Conservation (phyloP, 2,329 filamentous ascomycete species). For the Tolypocladium paradoxum region DNA sequence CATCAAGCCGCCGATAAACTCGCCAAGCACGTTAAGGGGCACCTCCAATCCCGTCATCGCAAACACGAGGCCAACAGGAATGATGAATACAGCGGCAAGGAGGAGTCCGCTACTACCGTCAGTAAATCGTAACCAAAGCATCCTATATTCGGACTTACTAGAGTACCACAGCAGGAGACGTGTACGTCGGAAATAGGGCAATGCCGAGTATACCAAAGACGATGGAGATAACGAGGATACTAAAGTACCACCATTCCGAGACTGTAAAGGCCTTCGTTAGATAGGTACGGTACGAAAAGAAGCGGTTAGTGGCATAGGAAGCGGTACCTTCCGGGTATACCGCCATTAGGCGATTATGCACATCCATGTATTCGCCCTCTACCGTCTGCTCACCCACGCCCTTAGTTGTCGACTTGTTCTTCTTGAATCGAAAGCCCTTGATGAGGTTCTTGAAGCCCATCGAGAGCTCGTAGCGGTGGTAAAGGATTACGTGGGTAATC, state of each 20-base stretch:
- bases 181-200: conserved; percentile 29
- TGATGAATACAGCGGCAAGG: conserved; percentile 29
- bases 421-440: conserved; percentile 15
- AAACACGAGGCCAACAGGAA: conserved; percentile 32
- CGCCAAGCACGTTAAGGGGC: conserved; percentile 33
- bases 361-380: conserved; percentile 16
- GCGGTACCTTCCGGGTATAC: conserved; percentile 26
- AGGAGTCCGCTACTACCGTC: conserved; percentile 18
- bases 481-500: conserved; percentile 27
- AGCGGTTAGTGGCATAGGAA: neutral
- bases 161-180: conserved; percentile 29
- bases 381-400: neutral
- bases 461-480: conserved; percentile 26
- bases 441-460: conserved; percentile 23
- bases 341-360: conserved; percentile 38
- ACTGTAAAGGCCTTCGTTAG: conserved; percentile 9
- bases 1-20: conserved; percentile 34
- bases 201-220: conserved; percentile 23
- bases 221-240: conserved; percentile 19
- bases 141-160: conserved; percentile 9
- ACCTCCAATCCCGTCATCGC: conserved; percentile 31
- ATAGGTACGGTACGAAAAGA: no score
- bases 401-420: conserved; percentile 4
- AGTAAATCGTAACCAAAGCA: neutral
- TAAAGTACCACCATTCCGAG: conserved; percentile 37